Evolutionary conservation across 106 monocot species (phyloP).

Genomic region (Hemerocallis citrina): DNA sequence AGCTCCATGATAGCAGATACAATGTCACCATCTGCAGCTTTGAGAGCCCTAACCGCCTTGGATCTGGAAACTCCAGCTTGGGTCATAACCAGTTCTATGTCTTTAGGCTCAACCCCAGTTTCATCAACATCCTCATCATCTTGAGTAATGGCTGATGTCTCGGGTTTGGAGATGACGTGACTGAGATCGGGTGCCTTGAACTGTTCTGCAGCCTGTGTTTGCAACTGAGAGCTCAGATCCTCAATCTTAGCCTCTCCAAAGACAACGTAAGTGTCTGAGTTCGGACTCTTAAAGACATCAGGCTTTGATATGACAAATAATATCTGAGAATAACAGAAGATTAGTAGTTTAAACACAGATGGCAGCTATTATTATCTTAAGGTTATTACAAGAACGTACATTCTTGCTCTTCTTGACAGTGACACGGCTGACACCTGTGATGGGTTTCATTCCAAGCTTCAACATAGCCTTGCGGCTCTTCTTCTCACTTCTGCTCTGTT

Average conservation of each 20-base stretch:
- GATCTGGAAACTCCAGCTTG: slow-evolving; percentile 9
- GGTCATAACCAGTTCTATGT: slow-evolving; percentile 7
- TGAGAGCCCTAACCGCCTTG: slow-evolving; percentile 9
- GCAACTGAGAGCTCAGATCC: slow-evolving; percentile 10
- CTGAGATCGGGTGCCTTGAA: slow-evolving; percentile 10
- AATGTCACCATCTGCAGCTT: slow-evolving; percentile 7
- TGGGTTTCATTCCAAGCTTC: slow-evolving; percentile 14
- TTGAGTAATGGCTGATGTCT: not conserved
- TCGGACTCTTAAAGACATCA: slow-evolving; percentile 4
- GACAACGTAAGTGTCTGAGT: slow-evolving; percentile 7
- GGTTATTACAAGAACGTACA: not conserved
- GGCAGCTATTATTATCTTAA: not conserved
- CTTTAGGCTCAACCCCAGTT: slow-evolving; percentile 3
- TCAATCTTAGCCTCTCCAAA: slow-evolving; percentile 13
- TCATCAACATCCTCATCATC: slow-evolving; percentile 9
- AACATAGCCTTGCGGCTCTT: slow-evolving; percentile 11
- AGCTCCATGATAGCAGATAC: slow-evolving; percentile 12
- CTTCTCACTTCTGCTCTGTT: slow-evolving; percentile 12
- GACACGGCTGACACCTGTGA: slow-evolving; percentile 8
- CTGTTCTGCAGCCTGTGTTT: slow-evolving; percentile 6
- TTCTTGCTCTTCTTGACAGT: slow-evolving; percentile 13
- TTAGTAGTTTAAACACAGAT: no score
- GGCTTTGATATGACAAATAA: slow-evolving; percentile 11
- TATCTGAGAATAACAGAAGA: not conserved
- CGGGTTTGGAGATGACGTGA: not conserved